Base-by-base conservation (phyloP, 1,284 basidiomycete genomes). In the Xerocomus amazonicus region DNA sequence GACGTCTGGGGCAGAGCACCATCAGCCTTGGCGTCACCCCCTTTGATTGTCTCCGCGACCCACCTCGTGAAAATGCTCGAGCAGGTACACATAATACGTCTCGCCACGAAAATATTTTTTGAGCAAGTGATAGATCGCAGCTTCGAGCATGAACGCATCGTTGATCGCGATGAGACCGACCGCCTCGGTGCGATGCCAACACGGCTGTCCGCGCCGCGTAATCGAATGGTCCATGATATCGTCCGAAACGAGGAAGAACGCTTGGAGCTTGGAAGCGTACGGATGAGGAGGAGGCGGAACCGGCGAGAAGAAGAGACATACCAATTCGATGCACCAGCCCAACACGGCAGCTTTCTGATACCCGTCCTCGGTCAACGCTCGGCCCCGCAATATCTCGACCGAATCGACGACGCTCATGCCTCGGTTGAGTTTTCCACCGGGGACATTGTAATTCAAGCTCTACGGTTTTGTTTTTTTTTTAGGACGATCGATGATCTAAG, bases 181-280 rank as follows among this genome's bases (percentile, higher is more conserved):
- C 26, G 75, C 72, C 14, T 84, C 81, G 33, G 85, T 70, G 54
- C 82, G 80, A 75, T 96, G 99, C 91, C 92, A 99, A 73, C 96
- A 99, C 0, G 95, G 91, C 68, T 98, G 95, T n/a, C 91, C 89
- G n/a, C 96, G 86, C 36, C 97, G 89, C 6, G 95, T 99, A 61
- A 97, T 84, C 44, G 87, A 92, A 23, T 80, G 71, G 69, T 99
- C 97, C 95, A 98, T 99, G 70, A 99, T 95, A 70, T 99, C 96
- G 72, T 99, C 96, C 19, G 93, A 84, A 49, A 99, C 95, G 49
- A 99, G 83, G 83, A 98, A 98, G 74, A 90, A 98, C 0, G 94
- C 93, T 87, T 99, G 97, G 13, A 98, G 81, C 91, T 96, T n/a
- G n/a, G 2, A 23, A 12, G 12, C 12, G 9, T 27, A 12, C 27